Percentiles rank a stretch among this genome's conserved stretches.
phyloP scores from a whole-genome alignment of 352 stramenopile species.

The Achlya hypogyna region DNA sequence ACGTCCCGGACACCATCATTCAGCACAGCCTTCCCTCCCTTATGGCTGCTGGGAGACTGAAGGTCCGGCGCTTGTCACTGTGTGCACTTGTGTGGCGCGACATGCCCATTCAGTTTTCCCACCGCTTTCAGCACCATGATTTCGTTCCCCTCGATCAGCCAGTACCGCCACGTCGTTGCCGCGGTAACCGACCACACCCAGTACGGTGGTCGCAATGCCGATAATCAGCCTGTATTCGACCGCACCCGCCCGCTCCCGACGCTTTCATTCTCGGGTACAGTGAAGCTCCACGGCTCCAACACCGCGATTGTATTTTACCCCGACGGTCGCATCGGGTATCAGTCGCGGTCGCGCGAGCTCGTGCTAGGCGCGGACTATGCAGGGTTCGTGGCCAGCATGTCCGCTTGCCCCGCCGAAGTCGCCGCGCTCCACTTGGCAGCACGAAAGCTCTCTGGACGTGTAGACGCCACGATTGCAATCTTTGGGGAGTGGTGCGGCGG shows the following conservation, averaged over 20 bases:
- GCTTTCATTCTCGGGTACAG: neutral
- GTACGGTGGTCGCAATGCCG: neutral
- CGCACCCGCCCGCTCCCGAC: neutral
- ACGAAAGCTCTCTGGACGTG: neutral
- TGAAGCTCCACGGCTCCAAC: slow-evolving; percentile 17
- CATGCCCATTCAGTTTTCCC: too few relatives aligned
- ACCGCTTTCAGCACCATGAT: too few relatives aligned
- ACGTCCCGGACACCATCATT: too few relatives aligned
- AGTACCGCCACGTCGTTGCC: slow-evolving; percentile 1
- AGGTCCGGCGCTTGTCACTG: too few relatives aligned
- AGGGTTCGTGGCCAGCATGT: slow-evolving; percentile 3
- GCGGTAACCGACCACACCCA: neutral
- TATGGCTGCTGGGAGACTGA: too few relatives aligned
- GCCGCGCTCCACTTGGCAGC: neutral
- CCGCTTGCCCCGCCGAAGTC: neutral
- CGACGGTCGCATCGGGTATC: neutral
- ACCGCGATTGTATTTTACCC: neutral
- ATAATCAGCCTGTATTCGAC: neutral
- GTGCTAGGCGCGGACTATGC: neutral
- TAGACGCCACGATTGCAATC: neutral
- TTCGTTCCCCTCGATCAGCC: slow-evolving; percentile 11
- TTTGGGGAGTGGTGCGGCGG: slow-evolving; percentile 17
- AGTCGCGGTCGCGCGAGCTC: neutral
- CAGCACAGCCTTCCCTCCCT: too few relatives aligned
- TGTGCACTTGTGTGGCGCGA: too few relatives aligned